phyloP scores from a whole-genome alignment of 2,329 filamentous ascomycete species.

The Lojkania enalia region DNA sequence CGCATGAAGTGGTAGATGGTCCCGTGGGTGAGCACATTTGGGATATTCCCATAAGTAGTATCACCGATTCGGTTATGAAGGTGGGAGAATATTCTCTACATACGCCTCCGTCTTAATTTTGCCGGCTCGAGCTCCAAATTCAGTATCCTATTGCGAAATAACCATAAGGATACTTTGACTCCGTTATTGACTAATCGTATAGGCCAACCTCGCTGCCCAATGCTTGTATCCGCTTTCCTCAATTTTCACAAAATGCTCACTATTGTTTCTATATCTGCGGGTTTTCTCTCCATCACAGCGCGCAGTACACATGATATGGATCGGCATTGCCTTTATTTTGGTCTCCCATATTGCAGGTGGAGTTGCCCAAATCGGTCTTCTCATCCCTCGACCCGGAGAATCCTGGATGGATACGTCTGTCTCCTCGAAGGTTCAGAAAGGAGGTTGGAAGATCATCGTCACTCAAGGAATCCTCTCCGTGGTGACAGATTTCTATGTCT shows the following conservation, averaged over 20 bases:
- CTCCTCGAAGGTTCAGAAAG: not conserved
- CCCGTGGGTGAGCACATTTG: slow-evolving; percentile 3
- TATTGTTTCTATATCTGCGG: slow-evolving; percentile 6
- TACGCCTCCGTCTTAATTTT: too few species aligned
- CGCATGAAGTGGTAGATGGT: slow-evolving; percentile 1
- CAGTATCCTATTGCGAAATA: too few species aligned
- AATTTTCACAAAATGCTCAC: slow-evolving; percentile 3
- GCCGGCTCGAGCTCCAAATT: too few species aligned
- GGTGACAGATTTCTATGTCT: slow-evolving; percentile 6
- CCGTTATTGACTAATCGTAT: not conserved
- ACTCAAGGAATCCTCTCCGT: slow-evolving; percentile 2
- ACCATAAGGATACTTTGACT: too few species aligned
- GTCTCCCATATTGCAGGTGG: not conserved
- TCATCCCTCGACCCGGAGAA: not conserved
- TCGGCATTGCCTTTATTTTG: not conserved
- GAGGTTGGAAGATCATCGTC: not conserved
- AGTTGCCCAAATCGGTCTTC: not conserved
- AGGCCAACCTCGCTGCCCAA: slow-evolving; percentile 6
- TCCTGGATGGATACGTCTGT: not conserved
- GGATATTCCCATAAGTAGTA: slow-evolving; percentile 2
- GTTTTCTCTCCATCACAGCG: not conserved
- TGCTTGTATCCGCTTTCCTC: slow-evolving; percentile 1
- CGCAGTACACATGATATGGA: slow-evolving; percentile 1
- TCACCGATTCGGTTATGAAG: not conserved
- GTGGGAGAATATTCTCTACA: too few species aligned